These are phyloP conservation scores for Monascus ruber DNA, from an alignment of 2,329 filamentous ascomycete species.

Conservation along the genomic window DNA sequence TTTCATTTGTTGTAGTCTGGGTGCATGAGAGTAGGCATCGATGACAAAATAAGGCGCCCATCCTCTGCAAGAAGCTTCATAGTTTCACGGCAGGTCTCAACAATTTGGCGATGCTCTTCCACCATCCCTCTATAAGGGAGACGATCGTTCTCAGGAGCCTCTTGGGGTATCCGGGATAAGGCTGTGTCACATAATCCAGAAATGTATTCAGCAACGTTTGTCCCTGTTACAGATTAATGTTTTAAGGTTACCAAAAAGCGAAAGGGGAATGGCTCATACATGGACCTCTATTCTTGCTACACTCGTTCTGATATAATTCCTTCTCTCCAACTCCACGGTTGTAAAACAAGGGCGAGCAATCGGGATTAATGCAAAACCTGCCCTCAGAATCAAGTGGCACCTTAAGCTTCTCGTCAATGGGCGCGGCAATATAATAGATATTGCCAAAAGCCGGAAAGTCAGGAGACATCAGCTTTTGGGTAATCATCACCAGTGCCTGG, in stretches of 20 bases:
- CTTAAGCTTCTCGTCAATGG: conserved; percentile 10
- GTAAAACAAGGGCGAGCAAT: conserved; percentile 14
- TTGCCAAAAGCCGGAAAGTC: conserved; percentile 31
- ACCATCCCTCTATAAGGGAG: conserved; percentile 9
- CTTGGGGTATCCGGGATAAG: conserved; percentile 9
- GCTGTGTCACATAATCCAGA: conserved; percentile 12
- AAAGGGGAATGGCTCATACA: conserved; percentile 2
- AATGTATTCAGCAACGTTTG: conserved; percentile 8
- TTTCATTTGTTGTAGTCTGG: conserved; percentile 23
- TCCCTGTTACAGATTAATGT: conserved; percentile 4
- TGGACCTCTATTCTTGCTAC: conserved; percentile 10
- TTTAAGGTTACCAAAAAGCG: too few species aligned
- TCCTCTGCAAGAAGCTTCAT: conserved; percentile 12
- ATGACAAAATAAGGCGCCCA: conserved; percentile 10
- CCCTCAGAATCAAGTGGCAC: conserved; percentile 11
- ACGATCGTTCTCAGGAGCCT: background rate
- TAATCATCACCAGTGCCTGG: conserved; percentile 15
- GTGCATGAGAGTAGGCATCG: conserved; percentile 14
- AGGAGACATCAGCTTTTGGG: conserved; percentile 19
- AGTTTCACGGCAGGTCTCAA: conserved; percentile 9
- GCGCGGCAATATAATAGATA: conserved; percentile 21
- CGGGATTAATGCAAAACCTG: conserved; percentile 23
- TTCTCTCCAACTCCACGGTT: conserved; percentile 7
- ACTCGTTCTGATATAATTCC: conserved; percentile 8
- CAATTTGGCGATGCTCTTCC: conserved; percentile 5